phyloP scores from a whole-genome alignment of 192 early-diverging fungal genomes.

The Mortierella hygrophila region DNA sequence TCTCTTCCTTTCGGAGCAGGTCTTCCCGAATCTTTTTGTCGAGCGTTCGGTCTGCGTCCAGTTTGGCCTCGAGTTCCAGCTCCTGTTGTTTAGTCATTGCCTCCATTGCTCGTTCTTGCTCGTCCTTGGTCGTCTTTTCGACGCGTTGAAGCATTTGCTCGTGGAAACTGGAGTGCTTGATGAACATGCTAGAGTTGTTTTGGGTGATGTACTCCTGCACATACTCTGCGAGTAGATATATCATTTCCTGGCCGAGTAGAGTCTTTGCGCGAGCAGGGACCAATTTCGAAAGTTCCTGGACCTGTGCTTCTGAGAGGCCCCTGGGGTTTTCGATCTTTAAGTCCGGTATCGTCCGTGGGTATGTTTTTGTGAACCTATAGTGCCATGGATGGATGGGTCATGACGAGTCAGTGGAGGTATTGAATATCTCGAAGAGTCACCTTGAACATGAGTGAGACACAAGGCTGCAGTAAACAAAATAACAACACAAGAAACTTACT shows the following conservation, averaged over 20 bases:
- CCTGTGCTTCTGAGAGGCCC: constrained; percentile 66
- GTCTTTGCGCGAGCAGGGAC: constrained; percentile 53
- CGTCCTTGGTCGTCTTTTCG: constrained; percentile 60
- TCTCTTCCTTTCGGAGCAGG: constrained; percentile 50
- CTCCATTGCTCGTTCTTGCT: constrained; percentile 54
- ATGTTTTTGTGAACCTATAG: constrained; percentile 72
- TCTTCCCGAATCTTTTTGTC: constrained; percentile 61
- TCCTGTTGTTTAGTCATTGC: constrained; percentile 52
- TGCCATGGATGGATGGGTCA: neutral
- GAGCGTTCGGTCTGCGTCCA: constrained; percentile 34
- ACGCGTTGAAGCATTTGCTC: constrained; percentile 67
- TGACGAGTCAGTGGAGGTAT: neutral
- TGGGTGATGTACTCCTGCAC: constrained; percentile 71
- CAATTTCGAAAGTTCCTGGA: constrained; percentile 57
- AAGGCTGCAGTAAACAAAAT: neutral
- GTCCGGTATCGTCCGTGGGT: constrained; percentile 74
- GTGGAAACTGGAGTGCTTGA: constrained; percentile 66
- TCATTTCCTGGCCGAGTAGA: constrained; percentile 73
- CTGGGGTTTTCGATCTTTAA: constrained; percentile 62
- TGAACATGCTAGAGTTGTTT: constrained; percentile 66
- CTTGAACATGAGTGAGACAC: neutral
- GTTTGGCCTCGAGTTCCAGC: constrained; percentile 38
- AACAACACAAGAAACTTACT: constrained; percentile 41
- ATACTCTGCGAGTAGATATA: constrained; percentile 71
- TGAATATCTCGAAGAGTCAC: neutral